These are phyloP conservation scores for Boechera divaricarpa DNA, from an alignment of 345 rosid species.

Conservation along the genomic window DNA sequence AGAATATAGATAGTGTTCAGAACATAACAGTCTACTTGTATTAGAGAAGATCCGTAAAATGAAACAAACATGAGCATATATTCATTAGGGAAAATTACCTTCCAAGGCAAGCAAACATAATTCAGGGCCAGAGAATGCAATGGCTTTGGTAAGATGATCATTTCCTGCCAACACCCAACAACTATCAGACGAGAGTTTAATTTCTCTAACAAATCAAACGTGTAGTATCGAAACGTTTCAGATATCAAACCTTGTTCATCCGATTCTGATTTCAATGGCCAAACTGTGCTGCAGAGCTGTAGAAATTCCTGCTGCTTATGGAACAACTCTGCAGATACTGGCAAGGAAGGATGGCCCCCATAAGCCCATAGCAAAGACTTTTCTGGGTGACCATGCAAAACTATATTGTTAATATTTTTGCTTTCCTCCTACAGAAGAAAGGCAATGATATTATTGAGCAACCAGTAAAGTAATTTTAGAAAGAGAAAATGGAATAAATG, in stretches of 20 bases:
- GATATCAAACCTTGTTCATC: conserved; percentile 57
- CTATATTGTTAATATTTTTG: conserved; percentile 55
- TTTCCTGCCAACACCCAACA: conserved; percentile 48
- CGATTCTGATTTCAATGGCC: conserved; percentile 54
- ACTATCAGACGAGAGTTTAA: conserved; percentile 31
- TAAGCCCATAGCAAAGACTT: conserved; percentile 84
- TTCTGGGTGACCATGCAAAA: conserved; percentile 52
- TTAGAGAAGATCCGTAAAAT: not conserved
- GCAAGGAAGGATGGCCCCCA: conserved; percentile 90
- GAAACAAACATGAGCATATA: conserved; percentile 12
- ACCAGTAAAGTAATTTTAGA: not conserved
- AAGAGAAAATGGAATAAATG: conserved; percentile 12
- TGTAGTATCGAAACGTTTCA: conserved; percentile 24
- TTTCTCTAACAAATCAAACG: conserved; percentile 29
- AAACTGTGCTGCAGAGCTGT: conserved; percentile 62
- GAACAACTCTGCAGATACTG: conserved; percentile 62
- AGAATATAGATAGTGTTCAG: conserved; percentile 6
- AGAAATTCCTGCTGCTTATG: conserved; percentile 59
- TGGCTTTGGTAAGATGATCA: conserved; percentile 50
- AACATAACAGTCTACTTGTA: conserved; percentile 20
- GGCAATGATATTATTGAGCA: conserved; percentile 35
- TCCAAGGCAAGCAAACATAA: conserved; percentile 74
- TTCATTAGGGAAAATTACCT: conserved; percentile 54
- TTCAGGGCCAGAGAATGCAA: conserved; percentile 56
- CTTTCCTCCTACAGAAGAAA: conserved; percentile 54